phyloP scores from a whole-genome alignment of 768 basidiomycete genomes.

The Lactarius evosmus region DNA sequence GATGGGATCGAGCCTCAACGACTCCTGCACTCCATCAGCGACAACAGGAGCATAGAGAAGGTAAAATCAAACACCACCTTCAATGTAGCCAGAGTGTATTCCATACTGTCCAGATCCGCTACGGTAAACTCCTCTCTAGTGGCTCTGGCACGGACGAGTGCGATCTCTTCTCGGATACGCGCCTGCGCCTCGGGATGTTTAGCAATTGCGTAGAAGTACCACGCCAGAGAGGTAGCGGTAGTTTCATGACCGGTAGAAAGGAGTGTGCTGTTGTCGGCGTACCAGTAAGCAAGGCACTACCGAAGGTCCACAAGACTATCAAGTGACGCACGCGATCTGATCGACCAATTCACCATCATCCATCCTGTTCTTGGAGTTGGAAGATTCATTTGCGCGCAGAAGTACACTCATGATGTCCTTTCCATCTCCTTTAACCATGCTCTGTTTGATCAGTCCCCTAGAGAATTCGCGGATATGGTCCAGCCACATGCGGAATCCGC shows the following conservation, averaged over 20 bases:
- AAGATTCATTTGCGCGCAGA: not conserved
- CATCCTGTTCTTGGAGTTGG: too few species aligned
- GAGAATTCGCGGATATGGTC: not conserved
- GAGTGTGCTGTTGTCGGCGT: not conserved
- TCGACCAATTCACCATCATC: not conserved
- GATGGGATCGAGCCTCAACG: not conserved
- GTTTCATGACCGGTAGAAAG: constrained; percentile 2
- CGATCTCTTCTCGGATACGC: constrained; percentile 23
- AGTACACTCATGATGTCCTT: not conserved
- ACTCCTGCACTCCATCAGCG: too few species aligned
- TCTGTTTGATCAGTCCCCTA: not conserved
- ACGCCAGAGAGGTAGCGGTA: not conserved
- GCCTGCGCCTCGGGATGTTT: constrained; percentile 1
- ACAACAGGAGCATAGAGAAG: too few species aligned
- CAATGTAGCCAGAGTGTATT: too few species aligned
- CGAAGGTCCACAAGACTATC: too few species aligned
- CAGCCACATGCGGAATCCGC: too few species aligned
- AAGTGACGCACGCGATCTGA: too few species aligned
- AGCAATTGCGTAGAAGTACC: not conserved
- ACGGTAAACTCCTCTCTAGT: not conserved
- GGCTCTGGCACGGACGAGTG: constrained; percentile 1
- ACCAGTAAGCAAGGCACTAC: not conserved
- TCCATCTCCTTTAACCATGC: not conserved
- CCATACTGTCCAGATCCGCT: too few species aligned
- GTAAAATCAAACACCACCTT: constrained; percentile 9